These are phyloP conservation scores for Choricystis sp. DNA, from an alignment of 139 green algal species.

Conservation along the genomic window DNA sequence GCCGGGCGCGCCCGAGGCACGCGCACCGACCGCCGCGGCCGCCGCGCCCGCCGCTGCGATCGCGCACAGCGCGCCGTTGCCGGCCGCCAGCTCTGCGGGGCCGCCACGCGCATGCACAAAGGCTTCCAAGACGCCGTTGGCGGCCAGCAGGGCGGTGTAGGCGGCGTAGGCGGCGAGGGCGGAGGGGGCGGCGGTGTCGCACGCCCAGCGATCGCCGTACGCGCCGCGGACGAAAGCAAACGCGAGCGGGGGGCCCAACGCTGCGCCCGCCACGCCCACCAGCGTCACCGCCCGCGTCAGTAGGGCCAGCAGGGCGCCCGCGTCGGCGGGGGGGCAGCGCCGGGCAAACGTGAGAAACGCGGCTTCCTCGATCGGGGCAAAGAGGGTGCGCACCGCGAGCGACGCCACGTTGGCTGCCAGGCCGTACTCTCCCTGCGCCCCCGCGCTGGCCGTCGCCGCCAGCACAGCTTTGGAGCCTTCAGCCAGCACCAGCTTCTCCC, in stretches of 20 bases:
- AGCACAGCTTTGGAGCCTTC: conserved; percentile 67
- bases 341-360: conserved; percentile 62
- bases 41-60: conserved; percentile 33
- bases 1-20: conserved; percentile 20
- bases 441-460: conserved; percentile 14
- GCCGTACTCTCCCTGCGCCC: conserved; percentile 68
- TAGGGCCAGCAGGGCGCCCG: not conserved
- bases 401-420: conserved; percentile 68
- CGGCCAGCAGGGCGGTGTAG: conserved; percentile 60
- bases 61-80: conserved; percentile 41
- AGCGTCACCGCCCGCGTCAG: conserved; percentile 34
- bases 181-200: conserved; percentile 41
- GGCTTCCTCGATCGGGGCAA: conserved; percentile 74
- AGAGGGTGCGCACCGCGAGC: conserved; percentile 64
- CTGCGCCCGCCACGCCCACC: conserved; percentile 38
- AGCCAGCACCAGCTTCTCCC: conserved; percentile 63
- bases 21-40: conserved; percentile 23
- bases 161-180: conserved; percentile 54
- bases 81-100: conserved; percentile 18
- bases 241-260: conserved; percentile 63
- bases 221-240: conserved; percentile 45
- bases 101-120: conserved; percentile 60
- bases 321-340: conserved; percentile 14
- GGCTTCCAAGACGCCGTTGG: conserved; percentile 57
- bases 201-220: conserved; percentile 48